A percentile compares a stretch with the other conserved stretches of the same genome.
Evolutionary conservation across 2,329 filamentous ascomycete species (phyloP).

Genomic region (Chaetomium sp.): DNA sequence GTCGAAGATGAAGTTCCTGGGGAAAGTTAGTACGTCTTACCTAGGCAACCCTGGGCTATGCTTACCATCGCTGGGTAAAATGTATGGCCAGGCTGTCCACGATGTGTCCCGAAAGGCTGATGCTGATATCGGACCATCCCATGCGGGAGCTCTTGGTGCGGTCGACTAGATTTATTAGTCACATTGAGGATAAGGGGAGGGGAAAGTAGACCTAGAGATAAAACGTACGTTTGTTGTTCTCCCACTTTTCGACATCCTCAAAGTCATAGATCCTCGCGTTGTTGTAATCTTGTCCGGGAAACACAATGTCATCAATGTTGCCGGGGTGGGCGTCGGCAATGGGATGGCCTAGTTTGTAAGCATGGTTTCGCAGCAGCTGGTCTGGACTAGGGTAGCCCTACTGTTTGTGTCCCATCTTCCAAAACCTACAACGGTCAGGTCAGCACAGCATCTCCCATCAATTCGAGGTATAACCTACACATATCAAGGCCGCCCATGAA

Average conservation of each 20-base stretch:
- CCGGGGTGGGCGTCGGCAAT: slow-evolving; percentile 83
- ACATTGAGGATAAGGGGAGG: not conserved
- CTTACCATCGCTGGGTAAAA: slow-evolving; percentile 78
- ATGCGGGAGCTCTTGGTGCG: slow-evolving; percentile 78
- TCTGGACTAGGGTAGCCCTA: slow-evolving; percentile 38
- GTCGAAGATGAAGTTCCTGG: slow-evolving; percentile 78
- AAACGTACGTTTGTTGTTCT: slow-evolving; percentile 72
- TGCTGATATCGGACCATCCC: slow-evolving; percentile 88
- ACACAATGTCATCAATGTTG: slow-evolving; percentile 74
- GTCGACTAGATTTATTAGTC: slow-evolving; percentile 56
- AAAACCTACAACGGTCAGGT: slow-evolving; percentile 56
- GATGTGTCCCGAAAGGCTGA: slow-evolving; percentile 74
- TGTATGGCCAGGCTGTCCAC: slow-evolving; percentile 75
- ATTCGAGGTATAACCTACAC: slow-evolving; percentile 50
- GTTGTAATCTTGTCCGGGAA: slow-evolving; percentile 91
- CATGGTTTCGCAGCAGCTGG: not conserved
- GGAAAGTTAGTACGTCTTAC: slow-evolving; percentile 22
- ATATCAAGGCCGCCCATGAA: slow-evolving; percentile 94
- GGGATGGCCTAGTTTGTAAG: slow-evolving; percentile 58
- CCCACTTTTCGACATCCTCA: slow-evolving; percentile 73
- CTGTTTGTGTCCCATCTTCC: slow-evolving; percentile 87
- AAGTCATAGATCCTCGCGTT: slow-evolving; percentile 86
- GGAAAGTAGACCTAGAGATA: not conserved
- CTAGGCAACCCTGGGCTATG: not conserved
- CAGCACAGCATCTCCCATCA: not conserved